Conservation (phyloP, 306 rosid species). For the Dryas alaskensis region DNA sequence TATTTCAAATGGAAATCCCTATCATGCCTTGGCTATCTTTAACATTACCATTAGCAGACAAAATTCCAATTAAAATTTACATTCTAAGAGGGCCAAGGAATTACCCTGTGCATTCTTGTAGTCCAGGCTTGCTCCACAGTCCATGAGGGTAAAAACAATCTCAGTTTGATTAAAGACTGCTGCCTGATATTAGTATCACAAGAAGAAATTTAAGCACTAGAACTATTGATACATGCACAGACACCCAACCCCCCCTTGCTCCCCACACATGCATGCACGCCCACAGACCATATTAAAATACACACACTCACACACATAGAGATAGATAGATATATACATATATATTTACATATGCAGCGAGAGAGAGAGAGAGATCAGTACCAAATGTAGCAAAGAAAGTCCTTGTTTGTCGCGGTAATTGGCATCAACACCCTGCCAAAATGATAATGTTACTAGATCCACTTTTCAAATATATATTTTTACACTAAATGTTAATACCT, state of each 20-base stretch:
- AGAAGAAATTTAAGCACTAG: neutral
- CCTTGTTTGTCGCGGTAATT: conserved; percentile 95
- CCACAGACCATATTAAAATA: too few relatives aligned
- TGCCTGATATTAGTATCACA: conserved; percentile 51
- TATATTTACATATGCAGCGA: neutral
- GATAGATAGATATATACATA: neutral
- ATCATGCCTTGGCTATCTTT: conserved; percentile 1
- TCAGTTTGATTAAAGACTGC: conserved; percentile 96
- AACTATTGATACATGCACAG: conserved; percentile 10
- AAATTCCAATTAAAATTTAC: conserved; percentile 4
- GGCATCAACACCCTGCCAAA: conserved; percentile 88
- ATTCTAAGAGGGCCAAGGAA: conserved; percentile 17
- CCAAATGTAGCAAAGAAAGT: conserved; percentile 85
- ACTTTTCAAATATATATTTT: conserved; percentile 4
- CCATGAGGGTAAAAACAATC: conserved; percentile 87
- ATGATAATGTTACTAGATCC: conserved; percentile 31
- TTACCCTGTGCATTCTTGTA: conserved; percentile 95
- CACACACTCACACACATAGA: too few relatives aligned
- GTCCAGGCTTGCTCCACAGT: conserved; percentile 78
- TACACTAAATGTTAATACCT: conserved; percentile 43
- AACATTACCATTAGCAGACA: neutral
- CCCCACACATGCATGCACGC: neutral
- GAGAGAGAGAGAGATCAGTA: conserved; percentile 36
- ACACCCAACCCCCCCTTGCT: neutral
- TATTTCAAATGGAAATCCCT: neutral